Evolutionary conservation across 176 grass and related monocot genomes (phyloP), one percentile per base, ranked within the genome.

Genomic region (Zizania latifolia): DNA sequence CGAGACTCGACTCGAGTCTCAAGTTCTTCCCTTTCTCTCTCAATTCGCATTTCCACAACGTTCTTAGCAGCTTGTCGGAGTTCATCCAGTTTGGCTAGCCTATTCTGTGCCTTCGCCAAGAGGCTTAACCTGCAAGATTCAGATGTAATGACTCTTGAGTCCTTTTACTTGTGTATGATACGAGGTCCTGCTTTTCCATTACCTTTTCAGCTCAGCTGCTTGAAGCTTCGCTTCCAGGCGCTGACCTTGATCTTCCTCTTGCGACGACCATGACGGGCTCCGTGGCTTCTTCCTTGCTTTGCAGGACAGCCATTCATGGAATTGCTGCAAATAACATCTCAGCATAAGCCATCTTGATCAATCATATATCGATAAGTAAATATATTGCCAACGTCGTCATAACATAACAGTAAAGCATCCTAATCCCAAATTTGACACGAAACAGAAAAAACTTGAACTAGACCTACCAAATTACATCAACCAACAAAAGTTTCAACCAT

Each of bases 141-240:
- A 70, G 53, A 23, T 60, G 5, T 60, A 57, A 80, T 31, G 58
- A 8, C 58, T 48, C 16, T 48, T 16, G 44, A 48, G 27, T 36
- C 7, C 48, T 16, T 56, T 26, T 27, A 19, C 21, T 71, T 46
- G 13, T 30, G 9, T 27, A 14, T n/a, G n/a, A n/a, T n/a, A n/a
- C 34, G 16, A 51, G 16, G 13, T 4, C 26, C n/a, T 63, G 37
- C 0, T 15, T 35, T 48, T 27, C 10, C 15, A 43, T 72, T 74
- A 89, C 89, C 95, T 99, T 78, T 99, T 99, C 70, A 92, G 89
- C 65, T 99, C 95, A 57, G 95, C 95, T 55, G 95, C 95, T 76
- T 84, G 58, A 92, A 99, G 95, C 58, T 78, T 99, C 0, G 91
- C 95, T 75, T 99, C 88, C 59, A 99, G 89, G 32, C 89, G 74